A percentile compares a stretch with the other conserved stretches of the same genome.
Conservation (phyloP, 2,329 filamentous ascomycete genomes). For the Cladophialophora exuberans region DNA sequence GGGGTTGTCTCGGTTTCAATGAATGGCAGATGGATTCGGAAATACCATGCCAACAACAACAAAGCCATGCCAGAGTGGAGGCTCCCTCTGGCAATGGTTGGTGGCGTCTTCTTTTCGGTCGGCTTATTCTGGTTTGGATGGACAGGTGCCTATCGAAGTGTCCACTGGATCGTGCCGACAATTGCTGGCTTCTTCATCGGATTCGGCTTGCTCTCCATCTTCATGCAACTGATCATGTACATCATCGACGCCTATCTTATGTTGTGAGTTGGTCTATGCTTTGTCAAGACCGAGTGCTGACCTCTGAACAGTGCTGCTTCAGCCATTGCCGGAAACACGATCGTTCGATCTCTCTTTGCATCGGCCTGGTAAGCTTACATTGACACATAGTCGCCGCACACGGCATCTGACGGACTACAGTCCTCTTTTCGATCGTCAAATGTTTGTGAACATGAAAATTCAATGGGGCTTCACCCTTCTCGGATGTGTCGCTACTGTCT, state of each 20-base stretch:
- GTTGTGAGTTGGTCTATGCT: constrained; percentile 44
- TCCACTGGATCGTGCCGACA: constrained; percentile 52
- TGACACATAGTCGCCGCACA: background rate
- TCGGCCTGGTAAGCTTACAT: constrained; percentile 41
- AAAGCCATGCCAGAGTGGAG: constrained; percentile 51
- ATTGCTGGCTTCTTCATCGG: constrained; percentile 49
- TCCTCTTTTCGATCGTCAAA: constrained; percentile 51
- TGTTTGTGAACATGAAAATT: constrained; percentile 51
- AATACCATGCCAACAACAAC: constrained; percentile 16
- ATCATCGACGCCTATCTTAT: constrained; percentile 48
- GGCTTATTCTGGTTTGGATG: constrained; percentile 65
- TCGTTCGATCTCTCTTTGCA: constrained; percentile 51
- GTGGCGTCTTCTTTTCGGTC: constrained; percentile 56
- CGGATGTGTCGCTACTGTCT: constrained; percentile 48
- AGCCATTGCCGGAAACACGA: constrained; percentile 48
- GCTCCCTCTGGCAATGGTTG: constrained; percentile 53
- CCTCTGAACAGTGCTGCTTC: constrained; percentile 43
- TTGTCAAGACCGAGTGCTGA: constrained; percentile 46
- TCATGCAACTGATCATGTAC: constrained; percentile 46
- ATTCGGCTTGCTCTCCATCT: constrained; percentile 44
- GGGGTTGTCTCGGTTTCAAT: constrained; percentile 47
- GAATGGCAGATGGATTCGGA: constrained; percentile 35
- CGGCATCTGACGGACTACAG: constrained; percentile 30
- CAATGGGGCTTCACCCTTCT: constrained; percentile 51
- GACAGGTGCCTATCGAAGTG: constrained; percentile 52